These are phyloP conservation scores for Candida easanensis DNA, from an alignment of 805 yeast species.

Conservation along the genomic window DNA sequence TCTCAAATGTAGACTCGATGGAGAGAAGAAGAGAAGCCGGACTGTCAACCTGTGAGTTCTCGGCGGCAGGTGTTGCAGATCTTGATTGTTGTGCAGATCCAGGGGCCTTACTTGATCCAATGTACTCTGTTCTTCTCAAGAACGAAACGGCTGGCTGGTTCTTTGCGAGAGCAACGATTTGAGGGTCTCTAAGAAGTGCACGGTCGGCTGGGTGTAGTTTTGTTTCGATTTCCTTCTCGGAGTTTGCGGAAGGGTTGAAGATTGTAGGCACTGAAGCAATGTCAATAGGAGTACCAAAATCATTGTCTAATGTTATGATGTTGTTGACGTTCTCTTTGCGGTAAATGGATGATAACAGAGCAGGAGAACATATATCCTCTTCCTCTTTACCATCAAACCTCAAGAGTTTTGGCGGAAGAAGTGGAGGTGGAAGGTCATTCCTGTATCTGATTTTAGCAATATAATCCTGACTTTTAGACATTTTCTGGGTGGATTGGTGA, in stretches of 20 bases:
- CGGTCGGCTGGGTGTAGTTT: slow-evolving; percentile 73
- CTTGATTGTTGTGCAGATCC: slow-evolving; percentile 12
- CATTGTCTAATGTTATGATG: slow-evolving; percentile 55
- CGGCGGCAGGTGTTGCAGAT: slow-evolving; percentile 14
- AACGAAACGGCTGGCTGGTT: slow-evolving; percentile 57
- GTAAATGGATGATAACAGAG: slow-evolving; percentile 66
- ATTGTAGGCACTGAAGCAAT: slow-evolving; percentile 62
- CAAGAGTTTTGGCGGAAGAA: slow-evolving; percentile 83
- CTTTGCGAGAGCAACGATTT: slow-evolving; percentile 35
- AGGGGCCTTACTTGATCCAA: slow-evolving; percentile 28
- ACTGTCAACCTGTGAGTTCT: slow-evolving; percentile 34
- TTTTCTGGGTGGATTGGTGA: slow-evolving; percentile 12
- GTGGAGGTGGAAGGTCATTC: slow-evolving; percentile 90
- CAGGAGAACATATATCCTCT: slow-evolving; percentile 47
- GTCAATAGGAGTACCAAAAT: slow-evolving; percentile 77
- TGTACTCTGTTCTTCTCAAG: slow-evolving; percentile 91
- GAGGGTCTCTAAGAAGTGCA: slow-evolving; percentile 77
- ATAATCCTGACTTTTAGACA: slow-evolving; percentile 64
- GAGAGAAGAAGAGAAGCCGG: slow-evolving; percentile 62
- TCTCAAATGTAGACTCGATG: slow-evolving; percentile 78
- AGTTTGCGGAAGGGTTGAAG: slow-evolving; percentile 44
- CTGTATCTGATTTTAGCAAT: slow-evolving; percentile 80
- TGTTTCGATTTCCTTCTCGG: not conserved
- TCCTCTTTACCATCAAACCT: slow-evolving; percentile 42
- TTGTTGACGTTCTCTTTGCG: slow-evolving; percentile 65